phyloP scores from a whole-genome alignment of 2,329 filamentous ascomycete genomes.

The Xenoacremonium recifei region DNA sequence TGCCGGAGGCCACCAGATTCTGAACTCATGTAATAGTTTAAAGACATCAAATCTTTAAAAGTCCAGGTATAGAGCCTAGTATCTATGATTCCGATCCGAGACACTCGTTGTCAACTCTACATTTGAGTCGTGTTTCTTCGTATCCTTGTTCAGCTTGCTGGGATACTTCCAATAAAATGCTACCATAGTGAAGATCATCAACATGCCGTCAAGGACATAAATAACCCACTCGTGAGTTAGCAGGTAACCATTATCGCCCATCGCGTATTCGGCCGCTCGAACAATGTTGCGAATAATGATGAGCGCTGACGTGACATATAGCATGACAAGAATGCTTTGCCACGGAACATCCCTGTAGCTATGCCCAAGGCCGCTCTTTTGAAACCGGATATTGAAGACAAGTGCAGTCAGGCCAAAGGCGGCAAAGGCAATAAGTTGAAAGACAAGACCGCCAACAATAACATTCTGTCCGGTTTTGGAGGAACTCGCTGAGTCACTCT shows the following conservation, averaged over 20 bases:
- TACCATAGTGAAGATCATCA: constrained; percentile 11
- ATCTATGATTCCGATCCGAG: no score
- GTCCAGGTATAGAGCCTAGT: no score
- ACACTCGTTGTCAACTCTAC: no score
- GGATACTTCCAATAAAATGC: constrained; percentile 10
- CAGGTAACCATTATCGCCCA: constrained; percentile 9
- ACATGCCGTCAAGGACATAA: constrained; percentile 9
- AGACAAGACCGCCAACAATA: constrained; percentile 50
- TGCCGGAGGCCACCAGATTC: no score
- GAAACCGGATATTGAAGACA: constrained; percentile 38
- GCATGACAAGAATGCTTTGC: constrained; percentile 30
- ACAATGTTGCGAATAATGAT: constrained; percentile 34
- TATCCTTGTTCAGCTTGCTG: constrained; percentile 3
- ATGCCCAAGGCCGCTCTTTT: neutral
- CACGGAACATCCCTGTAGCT: constrained; percentile 29
- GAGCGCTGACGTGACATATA: constrained; percentile 35
- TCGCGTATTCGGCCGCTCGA: constrained; percentile 6
- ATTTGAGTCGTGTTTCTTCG: no score
- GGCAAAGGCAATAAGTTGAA: constrained; percentile 56
- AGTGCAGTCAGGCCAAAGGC: constrained; percentile 48
- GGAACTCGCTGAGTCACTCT: constrained; percentile 9
- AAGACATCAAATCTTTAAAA: no score
- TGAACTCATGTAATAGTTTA: no score
- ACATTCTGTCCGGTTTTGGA: constrained; percentile 42
- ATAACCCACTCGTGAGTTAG: constrained; percentile 7